phyloP scores from a whole-genome alignment of 345 rosid genomes.

The Brassica carinata region DNA sequence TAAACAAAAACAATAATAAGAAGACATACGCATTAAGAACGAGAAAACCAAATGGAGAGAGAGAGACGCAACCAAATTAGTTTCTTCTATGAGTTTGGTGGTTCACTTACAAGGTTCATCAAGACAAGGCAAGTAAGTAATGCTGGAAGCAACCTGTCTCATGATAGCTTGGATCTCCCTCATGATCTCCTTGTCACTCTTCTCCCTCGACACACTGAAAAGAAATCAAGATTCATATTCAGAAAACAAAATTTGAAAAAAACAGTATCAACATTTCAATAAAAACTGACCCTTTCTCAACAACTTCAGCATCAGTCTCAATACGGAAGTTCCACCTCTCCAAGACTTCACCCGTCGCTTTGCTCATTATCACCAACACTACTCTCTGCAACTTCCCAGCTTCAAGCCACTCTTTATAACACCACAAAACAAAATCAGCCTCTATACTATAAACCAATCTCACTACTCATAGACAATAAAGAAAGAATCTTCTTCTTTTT shows the following conservation, averaged over 20 bases:
- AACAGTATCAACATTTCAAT: background rate
- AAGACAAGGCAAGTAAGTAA: slow-evolving; percentile 94
- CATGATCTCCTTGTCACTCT: slow-evolving; percentile 96
- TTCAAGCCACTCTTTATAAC: slow-evolving; percentile 76
- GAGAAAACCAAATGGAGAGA: background rate
- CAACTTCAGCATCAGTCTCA: slow-evolving; percentile 78
- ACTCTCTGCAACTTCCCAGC: slow-evolving; percentile 87
- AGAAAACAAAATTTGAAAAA: background rate
- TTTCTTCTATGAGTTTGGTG: background rate
- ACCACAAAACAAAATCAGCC: background rate
- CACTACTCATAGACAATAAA: background rate
- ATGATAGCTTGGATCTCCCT: slow-evolving; percentile 94
- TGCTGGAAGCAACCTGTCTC: slow-evolving; percentile 94
- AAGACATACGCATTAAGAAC: background rate
- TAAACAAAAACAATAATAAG: slow-evolving; percentile 23
- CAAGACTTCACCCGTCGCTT: slow-evolving; percentile 70
- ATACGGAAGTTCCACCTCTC: slow-evolving; percentile 97
- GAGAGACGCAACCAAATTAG: background rate
- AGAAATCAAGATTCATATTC: background rate
- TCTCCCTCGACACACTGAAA: slow-evolving; percentile 80
- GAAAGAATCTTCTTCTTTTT: background rate
- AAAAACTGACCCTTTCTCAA: slow-evolving; percentile 70
- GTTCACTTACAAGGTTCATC: slow-evolving; percentile 80
- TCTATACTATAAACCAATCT: background rate
- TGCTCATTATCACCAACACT: slow-evolving; percentile 89